phyloP scores from a whole-genome alignment of 2,329 filamentous ascomycete genomes.

The Arthrobotrys pseudoclavata region DNA sequence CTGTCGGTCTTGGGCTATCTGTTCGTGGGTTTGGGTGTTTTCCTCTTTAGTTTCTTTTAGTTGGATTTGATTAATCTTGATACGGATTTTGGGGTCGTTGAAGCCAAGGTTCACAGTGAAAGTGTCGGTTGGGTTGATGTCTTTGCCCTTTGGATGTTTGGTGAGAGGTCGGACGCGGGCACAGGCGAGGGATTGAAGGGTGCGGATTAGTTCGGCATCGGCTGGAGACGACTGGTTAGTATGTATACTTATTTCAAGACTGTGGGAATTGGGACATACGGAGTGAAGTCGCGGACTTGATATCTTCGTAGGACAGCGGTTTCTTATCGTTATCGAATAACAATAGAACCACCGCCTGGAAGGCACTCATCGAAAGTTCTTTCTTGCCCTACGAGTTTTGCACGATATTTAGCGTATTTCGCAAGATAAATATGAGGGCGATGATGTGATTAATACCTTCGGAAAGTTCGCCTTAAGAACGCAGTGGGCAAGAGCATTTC shows the following conservation, averaged over 20 bases:
- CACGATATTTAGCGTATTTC: not conserved
- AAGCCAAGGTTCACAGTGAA: constrained; percentile 87
- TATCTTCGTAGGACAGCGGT: constrained; percentile 78
- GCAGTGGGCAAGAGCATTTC: constrained; percentile 91
- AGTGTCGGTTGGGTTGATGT: constrained; percentile 82
- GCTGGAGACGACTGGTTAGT: constrained; percentile 67
- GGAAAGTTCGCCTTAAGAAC: constrained; percentile 84
- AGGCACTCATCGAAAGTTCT: constrained; percentile 89
- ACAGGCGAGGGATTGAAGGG: constrained; percentile 93
- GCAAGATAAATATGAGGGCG: not conserved
- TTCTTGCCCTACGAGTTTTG: constrained; percentile 73
- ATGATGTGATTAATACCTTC: constrained; percentile 66
- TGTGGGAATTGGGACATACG: constrained; percentile 62
- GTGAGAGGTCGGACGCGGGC: constrained; percentile 85
- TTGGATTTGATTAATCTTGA: constrained; percentile 99
- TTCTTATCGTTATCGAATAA: constrained; percentile 79
- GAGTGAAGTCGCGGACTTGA: constrained; percentile 80
- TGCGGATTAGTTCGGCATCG: constrained; percentile 84
- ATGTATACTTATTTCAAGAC: not conserved
- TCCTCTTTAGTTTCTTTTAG: constrained; percentile 95
- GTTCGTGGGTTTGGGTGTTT: constrained; percentile 92
- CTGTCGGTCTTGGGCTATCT: constrained; percentile 87
- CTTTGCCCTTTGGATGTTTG: constrained; percentile 87
- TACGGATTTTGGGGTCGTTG: constrained; percentile 82
- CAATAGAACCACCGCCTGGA: constrained; percentile 90